Base-by-base conservation (phyloP, 345 rosid genomes). In the Conringia planisiliqua region DNA sequence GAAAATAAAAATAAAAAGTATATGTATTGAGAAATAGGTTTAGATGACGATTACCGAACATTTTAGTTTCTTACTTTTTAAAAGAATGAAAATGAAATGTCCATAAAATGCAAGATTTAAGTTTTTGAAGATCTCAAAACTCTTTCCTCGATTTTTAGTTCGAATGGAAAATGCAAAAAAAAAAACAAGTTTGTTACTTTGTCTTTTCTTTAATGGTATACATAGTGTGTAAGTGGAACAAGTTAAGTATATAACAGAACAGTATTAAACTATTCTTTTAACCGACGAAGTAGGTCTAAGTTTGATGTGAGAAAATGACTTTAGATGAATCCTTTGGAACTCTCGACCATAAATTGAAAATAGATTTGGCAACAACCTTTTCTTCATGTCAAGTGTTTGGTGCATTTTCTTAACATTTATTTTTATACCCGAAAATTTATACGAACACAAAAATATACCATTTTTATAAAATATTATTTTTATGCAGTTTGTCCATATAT, bases 221-320 rank as follows among this genome's bases (percentile, higher is more conserved):
- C 9, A 38, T 29, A 55, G 39, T 59, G 39, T 50, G 44, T 33
- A 69, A 52, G 75, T 24, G 42, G 57, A 61, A 68, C 70, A 68
- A 52, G 64, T n/a, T 60, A 68, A 69, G 70, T 75, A 69, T 69
- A 55, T 51, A 76, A 69, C 11, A 29, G n/a, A 74, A 74, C 72
- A 74, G 38, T 40, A 18, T 4, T 75, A 14, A 60, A 40, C 68
- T 50, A 75, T 50, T 68, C 9, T 50, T 50, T 52, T 68, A 76
- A 43, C 69, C 7, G 59, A 70, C 13, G 60, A 76, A 62, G 52
- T 33, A 47, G 65, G 68, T 52, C 42, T 61, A 54, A 32, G 80
- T 76, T 70, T 76, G 75, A 70, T 62, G 59, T 54, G n/a, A 33
- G 75, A 76, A 76, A 33, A 76, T 33, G 80, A 69, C 75, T 43